These are phyloP conservation scores for Coriaria nepalensis DNA, from an alignment of 306 rosid species.

Conservation along the genomic window DNA sequence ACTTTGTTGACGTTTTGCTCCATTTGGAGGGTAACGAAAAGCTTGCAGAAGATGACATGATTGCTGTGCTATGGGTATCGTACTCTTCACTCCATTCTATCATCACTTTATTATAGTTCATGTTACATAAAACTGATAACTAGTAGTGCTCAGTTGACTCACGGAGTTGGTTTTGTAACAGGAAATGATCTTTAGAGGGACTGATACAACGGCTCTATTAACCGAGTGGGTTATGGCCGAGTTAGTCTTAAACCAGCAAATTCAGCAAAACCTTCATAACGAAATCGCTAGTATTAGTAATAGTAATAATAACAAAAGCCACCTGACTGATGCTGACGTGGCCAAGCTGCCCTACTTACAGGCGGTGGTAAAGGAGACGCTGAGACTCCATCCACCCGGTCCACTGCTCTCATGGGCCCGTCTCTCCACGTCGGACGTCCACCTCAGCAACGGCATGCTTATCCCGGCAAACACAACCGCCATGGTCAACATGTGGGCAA, in stretches of 20 bases:
- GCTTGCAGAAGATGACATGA: slow-evolving; percentile 34
- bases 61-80: slow-evolving; percentile 49
- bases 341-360: slow-evolving; percentile 29
- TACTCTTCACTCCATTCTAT: too few relatives aligned
- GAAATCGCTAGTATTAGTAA: too few relatives aligned
- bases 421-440: slow-evolving; percentile 36
- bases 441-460: slow-evolving; percentile 45
- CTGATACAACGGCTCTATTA: slow-evolving; percentile 37
- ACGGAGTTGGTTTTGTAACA: background rate
- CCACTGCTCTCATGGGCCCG: slow-evolving; percentile 60
- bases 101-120: too few relatives aligned
- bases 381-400: slow-evolving; percentile 46
- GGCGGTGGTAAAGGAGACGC: slow-evolving; percentile 43
- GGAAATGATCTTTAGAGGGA: slow-evolving; percentile 57
- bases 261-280: slow-evolving; percentile 19
- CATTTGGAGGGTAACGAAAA: slow-evolving; percentile 32
- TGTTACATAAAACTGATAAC: too few relatives aligned
- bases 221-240: slow-evolving; percentile 57
- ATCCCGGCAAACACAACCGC: slow-evolving; percentile 41
- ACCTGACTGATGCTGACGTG: slow-evolving; percentile 31
- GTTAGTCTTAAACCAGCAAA: slow-evolving; percentile 19
- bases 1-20: slow-evolving; percentile 46
- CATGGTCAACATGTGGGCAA: slow-evolving; percentile 62
- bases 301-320: slow-evolving; percentile 5
- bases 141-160: too few relatives aligned